These are phyloP conservation scores for Podosphaera xanthii DNA, from an alignment of 2,329 filamentous ascomycete species.

Conservation along the genomic window DNA sequence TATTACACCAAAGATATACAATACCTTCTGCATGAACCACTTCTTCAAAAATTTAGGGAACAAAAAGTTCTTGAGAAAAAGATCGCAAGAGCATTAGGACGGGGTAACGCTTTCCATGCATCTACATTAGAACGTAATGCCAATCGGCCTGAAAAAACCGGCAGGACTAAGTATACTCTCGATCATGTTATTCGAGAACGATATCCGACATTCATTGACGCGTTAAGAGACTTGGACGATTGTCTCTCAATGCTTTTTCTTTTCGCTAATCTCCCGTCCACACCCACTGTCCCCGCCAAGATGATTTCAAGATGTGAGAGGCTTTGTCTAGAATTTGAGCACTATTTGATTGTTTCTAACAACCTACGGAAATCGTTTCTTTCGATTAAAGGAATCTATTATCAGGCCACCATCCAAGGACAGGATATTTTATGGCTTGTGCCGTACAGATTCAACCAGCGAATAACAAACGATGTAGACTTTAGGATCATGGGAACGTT, in stretches of 20 bases:
- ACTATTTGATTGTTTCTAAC: conserved; percentile 85
- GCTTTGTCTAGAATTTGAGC: conserved; percentile 85
- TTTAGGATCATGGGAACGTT: conserved; percentile 99
- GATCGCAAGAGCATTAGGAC: conserved; percentile 75
- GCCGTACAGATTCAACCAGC: conserved; percentile 93
- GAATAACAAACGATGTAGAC: conserved; percentile 80
- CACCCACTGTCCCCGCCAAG: conserved; percentile 72
- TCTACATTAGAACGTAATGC: conserved; percentile 72
- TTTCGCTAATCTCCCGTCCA: conserved; percentile 88
- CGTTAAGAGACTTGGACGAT: conserved; percentile 84
- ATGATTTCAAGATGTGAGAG: conserved; percentile 90
- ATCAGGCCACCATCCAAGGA: conserved; percentile 90
- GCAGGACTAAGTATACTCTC: conserved; percentile 71
- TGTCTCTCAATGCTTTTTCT: conserved; percentile 92
- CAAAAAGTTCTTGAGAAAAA: conserved; percentile 96
- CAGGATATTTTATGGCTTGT: conserved; percentile 95
- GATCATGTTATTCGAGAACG: conserved; percentile 96
- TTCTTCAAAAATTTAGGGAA: conserved; percentile 85
- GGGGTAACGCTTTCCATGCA: conserved; percentile 77
- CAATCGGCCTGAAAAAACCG: conserved; percentile 67
- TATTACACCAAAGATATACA: conserved; percentile 89
- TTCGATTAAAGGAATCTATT: conserved; percentile 98
- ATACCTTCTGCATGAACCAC: conserved; percentile 88
- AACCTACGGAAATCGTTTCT: conserved; percentile 89
- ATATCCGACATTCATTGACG: conserved; percentile 91